These are phyloP conservation scores for Coprinellus aureogranulatus DNA, from an alignment of 768 basidiomycete species.

Conservation along the genomic window DNA sequence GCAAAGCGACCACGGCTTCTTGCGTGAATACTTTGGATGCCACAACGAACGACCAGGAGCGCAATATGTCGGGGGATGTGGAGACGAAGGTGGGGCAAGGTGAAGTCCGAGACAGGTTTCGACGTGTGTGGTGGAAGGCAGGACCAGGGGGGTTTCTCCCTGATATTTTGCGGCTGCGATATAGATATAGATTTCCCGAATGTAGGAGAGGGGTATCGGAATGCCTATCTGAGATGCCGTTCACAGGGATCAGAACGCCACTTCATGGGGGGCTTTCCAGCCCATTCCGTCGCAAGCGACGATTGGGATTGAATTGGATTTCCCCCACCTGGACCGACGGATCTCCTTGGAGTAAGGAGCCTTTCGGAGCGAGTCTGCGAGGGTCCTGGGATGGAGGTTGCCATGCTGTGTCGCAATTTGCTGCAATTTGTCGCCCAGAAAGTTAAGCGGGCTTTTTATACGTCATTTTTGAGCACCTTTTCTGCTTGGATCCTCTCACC, in stretches of 20 bases:
- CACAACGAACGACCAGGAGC: constrained; percentile 12
- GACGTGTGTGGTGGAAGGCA: too few species aligned
- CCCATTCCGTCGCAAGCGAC: neutral
- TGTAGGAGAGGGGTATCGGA: neutral
- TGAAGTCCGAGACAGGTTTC: too few species aligned
- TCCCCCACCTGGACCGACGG: neutral
- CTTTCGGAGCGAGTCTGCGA: too few species aligned
- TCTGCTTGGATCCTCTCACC: too few species aligned
- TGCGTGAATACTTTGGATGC: constrained; percentile 16
- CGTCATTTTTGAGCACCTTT: too few species aligned
- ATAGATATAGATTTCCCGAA: neutral
- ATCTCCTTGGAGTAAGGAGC: neutral
- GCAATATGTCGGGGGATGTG: constrained; percentile 25
- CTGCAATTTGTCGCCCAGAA: too few species aligned
- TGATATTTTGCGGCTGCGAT: neutral
- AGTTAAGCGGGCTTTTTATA: too few species aligned
- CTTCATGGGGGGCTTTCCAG: neutral
- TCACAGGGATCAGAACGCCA: neutral
- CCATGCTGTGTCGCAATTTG: too few species aligned
- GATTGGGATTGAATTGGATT: too few species aligned
- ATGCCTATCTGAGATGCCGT: neutral
- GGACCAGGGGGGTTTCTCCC: neutral
- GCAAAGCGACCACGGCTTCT: constrained; percentile 18
- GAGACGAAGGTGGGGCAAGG: constrained; percentile 25
- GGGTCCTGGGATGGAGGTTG: too few species aligned